These are phyloP conservation scores for Penicillium sp. DNA, from an alignment of 2,329 filamentous ascomycete species.

Conservation along the genomic window DNA sequence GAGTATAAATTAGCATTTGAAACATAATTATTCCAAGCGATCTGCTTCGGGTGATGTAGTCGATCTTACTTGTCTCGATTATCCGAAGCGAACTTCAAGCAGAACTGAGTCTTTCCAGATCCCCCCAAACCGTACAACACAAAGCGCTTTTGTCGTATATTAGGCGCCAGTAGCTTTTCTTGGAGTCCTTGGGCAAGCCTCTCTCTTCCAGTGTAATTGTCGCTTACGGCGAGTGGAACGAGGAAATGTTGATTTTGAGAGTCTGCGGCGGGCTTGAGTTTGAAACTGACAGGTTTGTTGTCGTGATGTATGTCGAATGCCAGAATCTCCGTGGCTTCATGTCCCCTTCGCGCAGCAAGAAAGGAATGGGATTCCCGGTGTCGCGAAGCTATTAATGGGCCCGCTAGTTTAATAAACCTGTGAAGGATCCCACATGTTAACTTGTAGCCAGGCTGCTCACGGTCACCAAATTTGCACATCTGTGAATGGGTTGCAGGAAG, in stretches of 20 bases:
- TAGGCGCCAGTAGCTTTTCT: background rate
- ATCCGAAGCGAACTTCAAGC: constrained; percentile 36
- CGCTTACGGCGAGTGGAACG: background rate
- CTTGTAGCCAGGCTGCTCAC: background rate
- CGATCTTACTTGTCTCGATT: constrained; percentile 30
- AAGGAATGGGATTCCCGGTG: background rate
- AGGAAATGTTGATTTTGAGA: background rate
- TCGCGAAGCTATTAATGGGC: background rate
- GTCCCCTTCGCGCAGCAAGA: background rate
- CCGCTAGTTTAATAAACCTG: background rate
- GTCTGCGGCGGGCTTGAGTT: background rate
- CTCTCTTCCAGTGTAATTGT: background rate
- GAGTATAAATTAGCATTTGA: background rate
- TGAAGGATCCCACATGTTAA: background rate
- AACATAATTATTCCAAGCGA: background rate
- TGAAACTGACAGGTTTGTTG: background rate
- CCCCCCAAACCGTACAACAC: constrained; percentile 41
- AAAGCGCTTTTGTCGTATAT: constrained; percentile 24
- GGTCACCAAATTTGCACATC: background rate
- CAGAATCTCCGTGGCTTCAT: background rate
- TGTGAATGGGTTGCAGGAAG: background rate
- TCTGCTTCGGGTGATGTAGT: background rate
- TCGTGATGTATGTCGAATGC: background rate
- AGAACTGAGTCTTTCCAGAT: constrained; percentile 43
- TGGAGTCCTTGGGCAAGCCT: background rate